Conservation (phyloP, 2,329 filamentous ascomycete species). For the Saccharata proteae region DNA sequence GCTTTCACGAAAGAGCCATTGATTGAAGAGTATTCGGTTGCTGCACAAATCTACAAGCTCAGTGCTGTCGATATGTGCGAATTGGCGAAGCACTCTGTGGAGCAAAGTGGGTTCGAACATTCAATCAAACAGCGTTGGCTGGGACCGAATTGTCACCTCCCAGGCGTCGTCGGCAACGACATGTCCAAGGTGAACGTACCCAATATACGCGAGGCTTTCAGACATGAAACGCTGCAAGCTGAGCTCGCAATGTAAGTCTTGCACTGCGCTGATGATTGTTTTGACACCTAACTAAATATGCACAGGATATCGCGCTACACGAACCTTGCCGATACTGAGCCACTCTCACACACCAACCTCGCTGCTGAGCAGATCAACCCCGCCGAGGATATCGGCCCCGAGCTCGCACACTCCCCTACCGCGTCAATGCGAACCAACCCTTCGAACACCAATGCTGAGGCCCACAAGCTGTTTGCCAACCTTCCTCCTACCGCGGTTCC, state of each 20-base stretch:
- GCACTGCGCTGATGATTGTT: neutral
- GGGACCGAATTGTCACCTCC: slow-evolving; percentile 62
- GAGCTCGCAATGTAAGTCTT: slow-evolving; percentile 68
- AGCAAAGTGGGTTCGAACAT: slow-evolving; percentile 87
- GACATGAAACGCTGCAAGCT: slow-evolving; percentile 72
- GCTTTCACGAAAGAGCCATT: slow-evolving; percentile 96
- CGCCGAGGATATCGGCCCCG: no score
- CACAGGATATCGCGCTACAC: slow-evolving; percentile 31
- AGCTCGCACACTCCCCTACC: slow-evolving; percentile 19
- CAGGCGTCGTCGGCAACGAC: slow-evolving; percentile 74
- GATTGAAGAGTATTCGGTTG: slow-evolving; percentile 96
- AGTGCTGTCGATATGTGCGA: slow-evolving; percentile 98
- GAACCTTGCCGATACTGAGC: slow-evolving; percentile 18
- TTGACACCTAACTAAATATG: neutral
- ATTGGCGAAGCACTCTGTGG: slow-evolving; percentile 87
- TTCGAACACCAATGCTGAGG: slow-evolving; percentile 21
- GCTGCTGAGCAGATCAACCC: slow-evolving; percentile 14
- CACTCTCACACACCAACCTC: slow-evolving; percentile 24
- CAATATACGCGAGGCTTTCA: slow-evolving; percentile 79
- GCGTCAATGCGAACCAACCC: slow-evolving; percentile 29
- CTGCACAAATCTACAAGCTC: slow-evolving; percentile 96
- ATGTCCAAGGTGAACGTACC: slow-evolving; percentile 96
- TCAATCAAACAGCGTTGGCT: slow-evolving; percentile 87
- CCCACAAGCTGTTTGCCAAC: slow-evolving; percentile 14
- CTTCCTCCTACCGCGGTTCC: slow-evolving; percentile 21